These are phyloP conservation scores for Pezicula radicicola DNA, from an alignment of 2,329 filamentous ascomycete species.

Conservation along the genomic window DNA sequence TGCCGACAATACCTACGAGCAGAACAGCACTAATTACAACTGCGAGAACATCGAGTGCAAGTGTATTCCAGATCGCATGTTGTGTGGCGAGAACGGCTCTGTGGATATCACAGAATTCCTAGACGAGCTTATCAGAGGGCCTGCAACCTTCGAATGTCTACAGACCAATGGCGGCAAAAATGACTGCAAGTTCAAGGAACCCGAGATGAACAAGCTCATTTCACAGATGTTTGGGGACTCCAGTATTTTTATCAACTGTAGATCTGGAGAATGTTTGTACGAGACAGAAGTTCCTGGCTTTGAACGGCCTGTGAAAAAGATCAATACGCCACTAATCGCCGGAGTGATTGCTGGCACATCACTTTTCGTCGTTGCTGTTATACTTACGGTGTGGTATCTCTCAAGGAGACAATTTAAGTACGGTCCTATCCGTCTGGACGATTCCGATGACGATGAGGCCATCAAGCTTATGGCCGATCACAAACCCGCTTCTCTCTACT, in stretches of 20 bases:
- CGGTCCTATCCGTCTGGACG: slow-evolving; percentile 79
- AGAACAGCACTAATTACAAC: slow-evolving; percentile 80
- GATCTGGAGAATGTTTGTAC: slow-evolving; percentile 89
- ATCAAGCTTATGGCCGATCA: slow-evolving; percentile 87
- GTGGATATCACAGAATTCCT: slow-evolving; percentile 92
- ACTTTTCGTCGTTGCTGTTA: slow-evolving; percentile 84
- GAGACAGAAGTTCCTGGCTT: slow-evolving; percentile 92
- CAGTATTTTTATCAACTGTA: slow-evolving; percentile 80
- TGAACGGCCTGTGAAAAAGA: slow-evolving; percentile 81
- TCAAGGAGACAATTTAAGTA: slow-evolving; percentile 69
- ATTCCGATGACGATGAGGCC: slow-evolving; percentile 85
- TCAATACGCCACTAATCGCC: slow-evolving; percentile 95
- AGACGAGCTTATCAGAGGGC: slow-evolving; percentile 76
- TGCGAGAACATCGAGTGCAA: slow-evolving; percentile 83
- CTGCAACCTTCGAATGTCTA: slow-evolving; percentile 77
- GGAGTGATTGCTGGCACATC: slow-evolving; percentile 84
- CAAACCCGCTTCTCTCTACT: slow-evolving; percentile 84
- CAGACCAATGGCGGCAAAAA: slow-evolving; percentile 61
- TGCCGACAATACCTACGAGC: slow-evolving; percentile 63
- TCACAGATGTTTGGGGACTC: slow-evolving; percentile 85
- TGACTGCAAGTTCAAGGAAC: slow-evolving; percentile 82
- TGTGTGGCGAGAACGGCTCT: slow-evolving; percentile 88
- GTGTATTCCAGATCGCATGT: slow-evolving; percentile 87
- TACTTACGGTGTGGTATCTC: slow-evolving; percentile 83
- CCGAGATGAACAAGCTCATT: slow-evolving; percentile 89